Evolutionary conservation across 495 filamentous ascomycete species (phyloP).

Genomic region (Corynascus novoguineensis): DNA sequence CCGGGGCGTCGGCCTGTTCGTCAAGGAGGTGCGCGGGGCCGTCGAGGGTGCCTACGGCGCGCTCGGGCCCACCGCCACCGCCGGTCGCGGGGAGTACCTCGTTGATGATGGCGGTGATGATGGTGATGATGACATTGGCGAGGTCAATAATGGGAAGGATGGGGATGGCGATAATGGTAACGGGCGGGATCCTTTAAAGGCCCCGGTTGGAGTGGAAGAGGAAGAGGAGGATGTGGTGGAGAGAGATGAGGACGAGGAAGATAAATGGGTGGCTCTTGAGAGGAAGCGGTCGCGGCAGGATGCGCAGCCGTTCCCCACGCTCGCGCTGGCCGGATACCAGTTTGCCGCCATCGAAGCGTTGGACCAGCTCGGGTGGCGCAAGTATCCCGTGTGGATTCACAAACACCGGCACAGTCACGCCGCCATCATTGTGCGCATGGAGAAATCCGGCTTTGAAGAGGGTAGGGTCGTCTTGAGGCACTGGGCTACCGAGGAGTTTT

Average conservation of each 20-base stretch:
- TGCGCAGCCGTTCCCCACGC: conserved; percentile 45
- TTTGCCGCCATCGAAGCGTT: conserved; percentile 76
- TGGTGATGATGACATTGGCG: no score
- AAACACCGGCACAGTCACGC: conserved; percentile 76
- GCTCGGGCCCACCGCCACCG: no score
- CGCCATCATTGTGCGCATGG: conserved; percentile 75
- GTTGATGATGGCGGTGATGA: conserved; percentile 23
- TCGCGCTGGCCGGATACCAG: conserved; percentile 74
- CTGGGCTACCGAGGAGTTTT: conserved; percentile 73
- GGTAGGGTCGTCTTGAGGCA: conserved; percentile 74
- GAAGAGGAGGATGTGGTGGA: neutral
- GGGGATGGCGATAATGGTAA: no score
- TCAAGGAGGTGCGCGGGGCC: conserved; percentile 62
- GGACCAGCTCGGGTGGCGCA: conserved; percentile 68
- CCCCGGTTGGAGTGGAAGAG: neutral
- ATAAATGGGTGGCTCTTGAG: conserved; percentile 38
- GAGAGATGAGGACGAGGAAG: conserved; percentile 8
- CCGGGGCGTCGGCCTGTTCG: conserved; percentile 65
- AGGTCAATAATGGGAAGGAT: no score
- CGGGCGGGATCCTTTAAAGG: no score
- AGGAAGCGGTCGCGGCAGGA: conserved; percentile 31
- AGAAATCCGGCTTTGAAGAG: conserved; percentile 60
- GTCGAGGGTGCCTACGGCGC: conserved; percentile 72
- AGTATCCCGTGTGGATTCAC: conserved; percentile 84
- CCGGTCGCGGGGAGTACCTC: conserved; percentile 53